phyloP scores from a whole-genome alignment of 768 basidiomycete species.

The Trametes cingulata region DNA sequence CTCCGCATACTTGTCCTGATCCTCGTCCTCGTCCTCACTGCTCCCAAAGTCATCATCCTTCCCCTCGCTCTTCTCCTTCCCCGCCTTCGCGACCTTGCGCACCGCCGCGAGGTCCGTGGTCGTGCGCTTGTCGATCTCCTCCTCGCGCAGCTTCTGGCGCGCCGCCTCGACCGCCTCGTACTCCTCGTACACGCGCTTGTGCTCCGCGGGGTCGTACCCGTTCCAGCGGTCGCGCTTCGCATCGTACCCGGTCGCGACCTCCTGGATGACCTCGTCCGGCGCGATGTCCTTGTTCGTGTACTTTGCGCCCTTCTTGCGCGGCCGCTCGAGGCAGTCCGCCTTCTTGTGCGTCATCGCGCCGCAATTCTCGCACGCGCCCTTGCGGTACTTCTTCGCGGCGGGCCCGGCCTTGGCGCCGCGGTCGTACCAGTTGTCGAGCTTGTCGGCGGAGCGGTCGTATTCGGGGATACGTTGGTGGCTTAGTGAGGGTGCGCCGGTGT shows the following conservation, averaged over 20 bases:
- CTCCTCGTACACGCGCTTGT: slow-evolving; percentile 88
- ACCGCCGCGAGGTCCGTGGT: slow-evolving; percentile 90
- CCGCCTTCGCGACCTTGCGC: slow-evolving; percentile 92
- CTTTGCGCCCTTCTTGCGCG: slow-evolving; percentile 94
- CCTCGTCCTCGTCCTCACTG: slow-evolving; percentile 92
- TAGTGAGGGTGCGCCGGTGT: slow-evolving; percentile 90
- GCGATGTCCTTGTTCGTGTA: slow-evolving; percentile 88
- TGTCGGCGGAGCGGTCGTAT: slow-evolving; percentile 58
- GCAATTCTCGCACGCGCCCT: slow-evolving; percentile 99
- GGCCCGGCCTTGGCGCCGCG: slow-evolving; percentile 83
- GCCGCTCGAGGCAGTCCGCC: slow-evolving; percentile 93
- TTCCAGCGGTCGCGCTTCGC: slow-evolving; percentile 99
- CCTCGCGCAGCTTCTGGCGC: slow-evolving; percentile 87
- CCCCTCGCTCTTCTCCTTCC: slow-evolving; percentile 68
- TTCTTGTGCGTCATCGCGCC: slow-evolving; percentile 94
- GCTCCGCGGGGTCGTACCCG: slow-evolving; percentile 90
- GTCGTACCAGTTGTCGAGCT: slow-evolving; percentile 91
- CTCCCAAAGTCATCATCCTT: slow-evolving; percentile 93
- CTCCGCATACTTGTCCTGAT: slow-evolving; percentile 98
- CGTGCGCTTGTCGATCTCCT: slow-evolving; percentile 97
- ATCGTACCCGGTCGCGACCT: slow-evolving; percentile 76
- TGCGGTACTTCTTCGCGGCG: slow-evolving; percentile 94
- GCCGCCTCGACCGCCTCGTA: slow-evolving; percentile 92
- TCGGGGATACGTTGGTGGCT: slow-evolving; percentile 86
- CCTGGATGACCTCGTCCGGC: slow-evolving; percentile 88